phyloP scores from a whole-genome alignment of 2,329 filamentous ascomycete species.

The Clonostachys solani region DNA sequence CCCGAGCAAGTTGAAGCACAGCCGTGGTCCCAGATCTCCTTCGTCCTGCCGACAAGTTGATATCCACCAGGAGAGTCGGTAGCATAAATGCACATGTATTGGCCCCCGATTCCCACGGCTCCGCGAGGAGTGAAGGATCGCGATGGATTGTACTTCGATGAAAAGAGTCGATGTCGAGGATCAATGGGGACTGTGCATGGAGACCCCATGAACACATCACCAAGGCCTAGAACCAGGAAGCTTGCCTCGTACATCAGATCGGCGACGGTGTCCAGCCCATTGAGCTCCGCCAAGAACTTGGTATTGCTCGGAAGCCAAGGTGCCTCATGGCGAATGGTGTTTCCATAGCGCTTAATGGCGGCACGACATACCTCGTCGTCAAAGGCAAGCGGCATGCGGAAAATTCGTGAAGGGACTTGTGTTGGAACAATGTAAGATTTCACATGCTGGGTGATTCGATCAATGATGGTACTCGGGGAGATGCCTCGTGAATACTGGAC shows the following conservation, averaged over 20 bases:
- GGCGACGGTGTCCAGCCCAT: conserved; percentile 20
- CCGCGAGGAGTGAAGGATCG: conserved; percentile 27
- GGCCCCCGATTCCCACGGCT: conserved; percentile 26
- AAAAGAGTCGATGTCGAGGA: conserved; percentile 24
- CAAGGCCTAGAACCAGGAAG: conserved; percentile 29
- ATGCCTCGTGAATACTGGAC: conserved; percentile 16
- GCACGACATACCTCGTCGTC: conserved; percentile 33
- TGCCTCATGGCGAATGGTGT: conserved; percentile 56
- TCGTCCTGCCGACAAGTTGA: conserved; percentile 27
- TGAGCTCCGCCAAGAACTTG: conserved; percentile 38
- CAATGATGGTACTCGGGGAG: conserved; percentile 10
- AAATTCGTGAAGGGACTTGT: conserved; percentile 17
- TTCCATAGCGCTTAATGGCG: conserved; percentile 55
- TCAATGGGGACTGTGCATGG: conserved; percentile 28
- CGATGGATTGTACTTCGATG: conserved; percentile 30
- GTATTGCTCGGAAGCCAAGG: conserved; percentile 60
- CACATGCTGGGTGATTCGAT: conserved; percentile 12
- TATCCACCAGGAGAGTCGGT: conserved; percentile 29
- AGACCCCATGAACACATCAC: conserved; percentile 31
- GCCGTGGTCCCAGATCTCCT: conserved; percentile 22
- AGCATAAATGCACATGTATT: conserved; percentile 33
- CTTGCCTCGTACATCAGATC: conserved; percentile 19
- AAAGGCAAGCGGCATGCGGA: conserved; percentile 30
- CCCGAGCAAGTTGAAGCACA: background rate
- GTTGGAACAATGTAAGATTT: conserved; percentile 12